These are phyloP conservation scores for Exophiala xenobiotica DNA, from an alignment of 2,329 filamentous ascomycete species.

Conservation along the genomic window DNA sequence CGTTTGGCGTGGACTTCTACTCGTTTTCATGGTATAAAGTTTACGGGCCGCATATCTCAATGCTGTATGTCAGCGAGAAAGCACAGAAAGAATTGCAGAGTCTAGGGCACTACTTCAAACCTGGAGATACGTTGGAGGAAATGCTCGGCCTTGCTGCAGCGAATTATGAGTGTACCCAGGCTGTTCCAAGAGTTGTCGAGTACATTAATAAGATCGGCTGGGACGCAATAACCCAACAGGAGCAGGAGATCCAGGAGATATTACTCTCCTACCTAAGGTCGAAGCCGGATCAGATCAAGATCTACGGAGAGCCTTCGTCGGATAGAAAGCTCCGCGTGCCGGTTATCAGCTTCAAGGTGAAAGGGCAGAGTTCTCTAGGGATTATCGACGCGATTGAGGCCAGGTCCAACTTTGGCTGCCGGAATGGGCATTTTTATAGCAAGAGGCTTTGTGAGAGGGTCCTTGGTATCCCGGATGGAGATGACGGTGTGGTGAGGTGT, in stretches of 20 bases:
- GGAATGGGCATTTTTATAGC: conserved; percentile 69
- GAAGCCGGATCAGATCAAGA: conserved; percentile 51
- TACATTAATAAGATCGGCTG: conserved; percentile 58
- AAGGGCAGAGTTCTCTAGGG: conserved; percentile 53
- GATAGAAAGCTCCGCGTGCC: conserved; percentile 56
- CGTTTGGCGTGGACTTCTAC: conserved; percentile 71
- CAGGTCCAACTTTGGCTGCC: conserved; percentile 59
- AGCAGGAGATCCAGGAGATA: conserved; percentile 58
- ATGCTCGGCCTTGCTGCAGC: conserved; percentile 68
- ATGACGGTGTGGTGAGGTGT: conserved; percentile 66
- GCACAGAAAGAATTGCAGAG: conserved; percentile 59
- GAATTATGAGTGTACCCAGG: conserved; percentile 68
- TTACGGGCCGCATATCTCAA: conserved; percentile 72
- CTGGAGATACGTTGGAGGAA: conserved; percentile 57
- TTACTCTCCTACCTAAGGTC: conserved; percentile 60
- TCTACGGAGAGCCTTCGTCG: conserved; percentile 58
- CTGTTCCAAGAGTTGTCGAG: conserved; percentile 59
- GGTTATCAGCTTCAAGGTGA: conserved; percentile 66
- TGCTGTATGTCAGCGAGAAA: conserved; percentile 63
- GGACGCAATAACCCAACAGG: conserved; percentile 57
- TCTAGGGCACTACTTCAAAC: conserved; percentile 68
- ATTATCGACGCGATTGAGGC: conserved; percentile 61
- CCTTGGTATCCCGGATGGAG: conserved; percentile 53
- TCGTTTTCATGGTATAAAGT: conserved; percentile 82
- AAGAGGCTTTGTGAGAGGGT: conserved; percentile 62